Base-by-base conservation (phyloP, 1,139 yeast species). In the Debaryomyces sp. region DNA sequence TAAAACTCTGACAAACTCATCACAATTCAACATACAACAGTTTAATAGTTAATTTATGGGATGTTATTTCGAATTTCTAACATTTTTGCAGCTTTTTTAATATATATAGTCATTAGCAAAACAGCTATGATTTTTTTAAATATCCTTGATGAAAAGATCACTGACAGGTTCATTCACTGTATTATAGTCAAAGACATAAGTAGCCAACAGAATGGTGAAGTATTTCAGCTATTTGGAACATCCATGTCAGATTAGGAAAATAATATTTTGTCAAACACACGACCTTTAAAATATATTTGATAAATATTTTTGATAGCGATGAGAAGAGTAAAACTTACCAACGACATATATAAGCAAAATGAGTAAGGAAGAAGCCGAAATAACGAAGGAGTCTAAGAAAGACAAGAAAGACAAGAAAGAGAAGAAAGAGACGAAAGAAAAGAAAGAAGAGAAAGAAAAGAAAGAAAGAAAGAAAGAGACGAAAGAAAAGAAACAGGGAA, bases 331-430 rank as follows among this genome's bases (percentile, higher is more conserved):
- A 42, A 24, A 15, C 10, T 9, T 17, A 44, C 9, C 23, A 27
- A 24, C 17, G 13, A n/a, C 17, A 34, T 44, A 23, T 48, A 50
- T 7, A 8, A 21, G 21, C 23, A 23, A 34, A 15, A 36, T 38
- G 42, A 46, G 47, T 22, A 37, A 32, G 57, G 55, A 38, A 54
- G 61, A 45, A 70, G 65, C 55, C 54, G 62, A 50, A 54, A 60
- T 52, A 54, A 64, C 59, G 59, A 61, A 39, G 52, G 47, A 41
- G 26, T 35, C 38, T n/a, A 35, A 32, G n/a, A 32, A 17, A 8
- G 37, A 34, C 7, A 34, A 30, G 35, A 29, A 41, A 52, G 34
- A 58, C 58, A 61, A 56, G 50, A 66, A 59, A 61, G n/a, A n/a
- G n/a, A n/a, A n/a, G 61, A 54, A 54, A 57, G 53, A 47, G 60